Evolutionary conservation across 306 rosid genomes (phyloP).

Genomic region (Carpinus fangiana): DNA sequence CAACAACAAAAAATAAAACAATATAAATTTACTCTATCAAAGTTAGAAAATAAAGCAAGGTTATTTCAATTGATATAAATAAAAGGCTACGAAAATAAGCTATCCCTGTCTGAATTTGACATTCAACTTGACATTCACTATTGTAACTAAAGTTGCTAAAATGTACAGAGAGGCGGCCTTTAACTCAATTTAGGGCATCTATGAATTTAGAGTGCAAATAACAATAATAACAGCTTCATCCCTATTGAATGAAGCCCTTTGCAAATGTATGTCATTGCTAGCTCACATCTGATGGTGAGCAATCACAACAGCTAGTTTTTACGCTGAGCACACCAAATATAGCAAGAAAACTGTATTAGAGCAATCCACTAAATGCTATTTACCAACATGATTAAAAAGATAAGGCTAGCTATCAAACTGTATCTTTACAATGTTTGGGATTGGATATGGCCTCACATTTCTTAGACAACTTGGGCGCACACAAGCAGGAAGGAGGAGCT

Average conservation of each 20-base stretch:
- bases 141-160: neutral
- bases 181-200: neutral
- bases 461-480: neutral
- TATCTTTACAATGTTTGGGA: neutral
- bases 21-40: neutral
- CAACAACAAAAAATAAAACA: conserved; percentile 11
- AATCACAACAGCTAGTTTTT: neutral
- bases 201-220: neutral
- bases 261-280: neutral
- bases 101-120: neutral
- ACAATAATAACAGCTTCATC: neutral
- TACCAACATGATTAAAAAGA: neutral
- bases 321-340: neutral
- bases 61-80: neutral
- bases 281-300: neutral
- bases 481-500: neutral
- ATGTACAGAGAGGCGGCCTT: neutral
- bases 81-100: neutral
- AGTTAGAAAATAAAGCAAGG: neutral
- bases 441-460: neutral
- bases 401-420: neutral
- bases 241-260: neutral
- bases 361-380: neutral
- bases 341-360: neutral
- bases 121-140: neutral